Evolutionary conservation across 1,284 basidiomycete species (phyloP), one percentile per base, ranked within the genome.

Genomic region (Polyporus tsugae): DNA sequence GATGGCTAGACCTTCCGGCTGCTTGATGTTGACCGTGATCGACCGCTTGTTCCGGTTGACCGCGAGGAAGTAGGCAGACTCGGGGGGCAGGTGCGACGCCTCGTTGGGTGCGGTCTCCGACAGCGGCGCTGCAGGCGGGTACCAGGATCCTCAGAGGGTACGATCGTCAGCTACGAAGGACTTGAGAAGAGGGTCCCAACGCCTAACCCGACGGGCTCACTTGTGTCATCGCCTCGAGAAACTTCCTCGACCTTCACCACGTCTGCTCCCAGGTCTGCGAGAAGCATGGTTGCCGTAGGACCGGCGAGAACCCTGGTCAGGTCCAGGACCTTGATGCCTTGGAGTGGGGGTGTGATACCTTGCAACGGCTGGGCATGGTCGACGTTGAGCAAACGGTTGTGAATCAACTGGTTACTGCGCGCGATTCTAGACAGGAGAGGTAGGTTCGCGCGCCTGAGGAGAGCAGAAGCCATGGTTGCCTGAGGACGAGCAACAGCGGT

Each of bases 21-120:
- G 82, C 80, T 98, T 98, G 80, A 99, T 91, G 79, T 99, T 95
- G 22, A 95, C 85, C 2, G 95, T 96, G 62, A 98, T 86, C 5
- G 94, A 95, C 58, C 93, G 87, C 78, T 97, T 97, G 82, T 95
- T 96, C 63, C 97, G 85, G 79, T 99, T 99, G 1, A 89, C 91
- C 2, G 91, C 87, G 17, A 99, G 86, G 77, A 98, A 99, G 80
- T 99, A 99, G 0, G 97, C 95, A 3, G 94, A 95, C 79, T 98
- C 96, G 10, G 95, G 89, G 4, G 96, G 95, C 0, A 96, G 84
- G 76, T 95, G 89, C 7, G 85, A 78, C 0, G 90, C 80, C 67
- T 86, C 86, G 33, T 78, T 71, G 1, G 89, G 88, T 42, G 86
- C 85, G 42, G 82, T 79, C 7, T 83, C 75, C 4, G 82, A 75